Evolutionary conservation across 129 eudicot genomes (phyloP).

Genomic region (Escallonia rubra): DNA sequence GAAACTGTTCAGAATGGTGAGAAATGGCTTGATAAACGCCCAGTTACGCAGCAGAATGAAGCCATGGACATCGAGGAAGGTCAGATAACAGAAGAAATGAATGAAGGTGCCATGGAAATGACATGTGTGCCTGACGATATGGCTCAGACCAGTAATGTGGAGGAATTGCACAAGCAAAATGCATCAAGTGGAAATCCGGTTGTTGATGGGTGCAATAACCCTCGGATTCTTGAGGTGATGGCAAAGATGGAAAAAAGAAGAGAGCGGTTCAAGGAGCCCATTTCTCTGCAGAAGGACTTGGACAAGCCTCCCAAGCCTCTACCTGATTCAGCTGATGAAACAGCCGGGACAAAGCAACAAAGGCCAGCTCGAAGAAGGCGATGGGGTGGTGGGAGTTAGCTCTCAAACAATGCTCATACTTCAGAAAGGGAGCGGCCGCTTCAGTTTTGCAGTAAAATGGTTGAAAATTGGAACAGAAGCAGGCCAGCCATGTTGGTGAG

Average conservation of each 20-base stretch:
- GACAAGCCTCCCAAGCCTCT: constrained; percentile 19
- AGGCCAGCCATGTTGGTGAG: neutral
- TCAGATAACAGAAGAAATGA: constrained; percentile 46
- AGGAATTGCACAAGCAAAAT: constrained; percentile 12
- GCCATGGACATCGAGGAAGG: constrained; percentile 54
- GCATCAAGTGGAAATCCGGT: constrained; percentile 1
- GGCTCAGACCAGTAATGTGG: constrained; percentile 10
- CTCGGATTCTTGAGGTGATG: constrained; percentile 52
- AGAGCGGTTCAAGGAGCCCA: constrained; percentile 66
- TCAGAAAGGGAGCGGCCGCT: neutral
- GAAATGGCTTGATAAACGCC: constrained; percentile 11
- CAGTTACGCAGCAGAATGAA: constrained; percentile 13
- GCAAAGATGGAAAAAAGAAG: constrained; percentile 84
- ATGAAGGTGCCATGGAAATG: constrained; percentile 10
- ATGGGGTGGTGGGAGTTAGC: constrained; percentile 59
- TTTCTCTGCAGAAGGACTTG: constrained; percentile 22
- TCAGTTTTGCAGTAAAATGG: neutral
- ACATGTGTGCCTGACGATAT: neutral
- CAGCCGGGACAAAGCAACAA: constrained; percentile 25
- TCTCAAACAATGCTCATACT: neutral
- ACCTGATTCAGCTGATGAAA: constrained; percentile 17
- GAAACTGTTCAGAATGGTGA: constrained; percentile 11
- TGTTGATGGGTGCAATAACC: constrained; percentile 26
- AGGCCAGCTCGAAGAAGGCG: constrained; percentile 78
- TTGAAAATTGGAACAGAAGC: constrained; percentile 6